These are phyloP conservation scores for Backusella liffmaniae DNA, from an alignment of 192 early-diverging fungal genomes.

Conservation along the genomic window DNA sequence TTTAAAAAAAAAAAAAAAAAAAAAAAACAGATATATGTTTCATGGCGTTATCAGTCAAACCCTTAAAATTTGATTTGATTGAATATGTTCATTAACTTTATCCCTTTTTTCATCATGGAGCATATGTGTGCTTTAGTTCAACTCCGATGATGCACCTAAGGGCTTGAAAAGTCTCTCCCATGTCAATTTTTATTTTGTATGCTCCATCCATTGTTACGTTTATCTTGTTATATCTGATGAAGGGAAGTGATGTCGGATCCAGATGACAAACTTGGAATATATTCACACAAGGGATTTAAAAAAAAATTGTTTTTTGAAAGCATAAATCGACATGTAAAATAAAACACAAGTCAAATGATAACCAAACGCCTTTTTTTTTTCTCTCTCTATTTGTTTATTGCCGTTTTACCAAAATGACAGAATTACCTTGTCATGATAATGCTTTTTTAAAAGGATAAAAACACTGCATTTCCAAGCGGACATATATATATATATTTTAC, in stretches of 20 bases:
- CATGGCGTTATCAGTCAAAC: background rate
- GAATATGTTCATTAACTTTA: background rate
- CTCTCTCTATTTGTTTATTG: too few species aligned
- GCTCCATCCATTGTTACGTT: too few species aligned
- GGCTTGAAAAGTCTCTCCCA: too few species aligned
- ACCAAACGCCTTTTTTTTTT: too few species aligned
- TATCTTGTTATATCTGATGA: background rate
- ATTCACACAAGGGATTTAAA: background rate
- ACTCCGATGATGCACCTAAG: background rate
- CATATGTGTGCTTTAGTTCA: background rate
- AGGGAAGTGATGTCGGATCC: background rate
- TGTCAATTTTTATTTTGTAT: too few species aligned
- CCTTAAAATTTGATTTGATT: constrained; percentile 1
- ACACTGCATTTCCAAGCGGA: too few species aligned
- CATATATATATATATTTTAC: too few species aligned
- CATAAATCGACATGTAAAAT: background rate
- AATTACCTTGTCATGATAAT: background rate
- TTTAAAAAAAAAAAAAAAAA: background rate
- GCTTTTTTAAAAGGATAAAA: too few species aligned
- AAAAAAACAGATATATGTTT: background rate
- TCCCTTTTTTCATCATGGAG: background rate
- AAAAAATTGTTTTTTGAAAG: too few species aligned
- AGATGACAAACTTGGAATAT: background rate
- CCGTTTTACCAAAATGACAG: background rate
- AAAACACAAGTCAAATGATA: background rate